A percentile compares a stretch with the other conserved stretches of the same genome.
Conservation (phyloP, 2,329 filamentous ascomycete species). For the Thielaviopsis euricoi region DNA sequence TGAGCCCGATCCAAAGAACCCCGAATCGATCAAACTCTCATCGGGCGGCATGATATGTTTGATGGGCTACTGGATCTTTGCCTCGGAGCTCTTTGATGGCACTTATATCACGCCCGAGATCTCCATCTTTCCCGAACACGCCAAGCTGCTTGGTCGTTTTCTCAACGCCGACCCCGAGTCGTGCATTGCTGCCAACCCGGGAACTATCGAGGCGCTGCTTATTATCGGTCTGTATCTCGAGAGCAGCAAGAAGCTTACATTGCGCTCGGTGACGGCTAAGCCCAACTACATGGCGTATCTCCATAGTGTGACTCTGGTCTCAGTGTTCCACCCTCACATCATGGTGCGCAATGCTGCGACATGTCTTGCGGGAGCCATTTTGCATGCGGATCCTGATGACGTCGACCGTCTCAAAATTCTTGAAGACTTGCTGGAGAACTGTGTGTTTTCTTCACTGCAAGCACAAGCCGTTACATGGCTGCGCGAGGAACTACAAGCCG, state of each 20-base stretch:
- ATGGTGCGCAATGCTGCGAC: slow-evolving; percentile 38
- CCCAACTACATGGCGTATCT: slow-evolving; percentile 42
- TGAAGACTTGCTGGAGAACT: slow-evolving; percentile 48
- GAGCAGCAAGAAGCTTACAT: slow-evolving; percentile 27
- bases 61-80: slow-evolving; percentile 45
- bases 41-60: slow-evolving; percentile 42
- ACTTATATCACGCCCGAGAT: slow-evolving; percentile 36
- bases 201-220: slow-evolving; percentile 42
- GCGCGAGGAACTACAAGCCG: slow-evolving; percentile 40
- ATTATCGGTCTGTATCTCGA: slow-evolving; percentile 44
- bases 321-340: slow-evolving; percentile 39
- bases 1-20: slow-evolving; percentile 29
- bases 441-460: slow-evolving; percentile 44
- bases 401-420: slow-evolving; percentile 43
- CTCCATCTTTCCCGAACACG: slow-evolving; percentile 44
- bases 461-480: slow-evolving; percentile 47
- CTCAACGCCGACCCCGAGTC: slow-evolving; percentile 32
- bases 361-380: slow-evolving; percentile 32
- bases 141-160: slow-evolving; percentile 34
- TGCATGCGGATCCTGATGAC: slow-evolving; percentile 44
- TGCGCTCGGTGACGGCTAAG: slow-evolving; percentile 19
- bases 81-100: slow-evolving; percentile 42
- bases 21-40: slow-evolving; percentile 39
- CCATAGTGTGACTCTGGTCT: slow-evolving; percentile 39
- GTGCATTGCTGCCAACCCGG: slow-evolving; percentile 32